A percentile compares a stretch with the other conserved stretches of the same genome.
Evolutionary conservation across 306 rosid genomes (phyloP).

Genomic region (Medicago lupulina): DNA sequence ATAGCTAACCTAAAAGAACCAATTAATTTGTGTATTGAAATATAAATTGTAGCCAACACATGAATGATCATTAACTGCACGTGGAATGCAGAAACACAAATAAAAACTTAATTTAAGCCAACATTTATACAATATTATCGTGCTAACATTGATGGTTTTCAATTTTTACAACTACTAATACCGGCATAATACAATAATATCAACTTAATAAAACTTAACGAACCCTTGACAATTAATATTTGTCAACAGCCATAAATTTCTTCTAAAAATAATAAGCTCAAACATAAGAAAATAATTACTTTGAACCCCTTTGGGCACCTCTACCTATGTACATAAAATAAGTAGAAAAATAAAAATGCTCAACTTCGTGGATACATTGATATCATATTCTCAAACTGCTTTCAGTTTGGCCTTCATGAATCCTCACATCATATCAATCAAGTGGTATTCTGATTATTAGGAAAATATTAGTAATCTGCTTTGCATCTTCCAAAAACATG

Average conservation of each 20-base stretch:
- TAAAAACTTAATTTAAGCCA: conserved; percentile 12
- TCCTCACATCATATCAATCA: conserved; percentile 39
- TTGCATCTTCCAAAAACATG: conserved; percentile 52
- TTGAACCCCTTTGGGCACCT: conserved; percentile 58
- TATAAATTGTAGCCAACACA: no score
- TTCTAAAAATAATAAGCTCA: conserved; percentile 43
- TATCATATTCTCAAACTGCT: conserved; percentile 45
- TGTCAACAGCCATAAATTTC: conserved; percentile 26
- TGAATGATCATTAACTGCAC: no score
- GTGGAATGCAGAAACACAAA: neutral
- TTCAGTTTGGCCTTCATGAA: conserved; percentile 34
- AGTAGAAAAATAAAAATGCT: conserved; percentile 34
- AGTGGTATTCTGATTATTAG: conserved; percentile 40
- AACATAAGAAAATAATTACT: conserved; percentile 44
- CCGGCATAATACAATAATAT: conserved; percentile 33
- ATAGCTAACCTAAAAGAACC: no score
- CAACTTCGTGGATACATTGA: conserved; percentile 36
- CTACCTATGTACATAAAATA: conserved; percentile 66
- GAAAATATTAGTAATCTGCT: conserved; percentile 42
- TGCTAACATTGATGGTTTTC: conserved; percentile 28
- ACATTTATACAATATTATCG: conserved; percentile 35
- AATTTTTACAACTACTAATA: conserved; percentile 41
- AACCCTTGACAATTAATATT: conserved; percentile 30
- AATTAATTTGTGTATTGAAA: no score
- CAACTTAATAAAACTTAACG: conserved; percentile 42